Evolutionary conservation across 306 rosid genomes (phyloP).

Genomic region (Luffa aegyptiaca): DNA sequence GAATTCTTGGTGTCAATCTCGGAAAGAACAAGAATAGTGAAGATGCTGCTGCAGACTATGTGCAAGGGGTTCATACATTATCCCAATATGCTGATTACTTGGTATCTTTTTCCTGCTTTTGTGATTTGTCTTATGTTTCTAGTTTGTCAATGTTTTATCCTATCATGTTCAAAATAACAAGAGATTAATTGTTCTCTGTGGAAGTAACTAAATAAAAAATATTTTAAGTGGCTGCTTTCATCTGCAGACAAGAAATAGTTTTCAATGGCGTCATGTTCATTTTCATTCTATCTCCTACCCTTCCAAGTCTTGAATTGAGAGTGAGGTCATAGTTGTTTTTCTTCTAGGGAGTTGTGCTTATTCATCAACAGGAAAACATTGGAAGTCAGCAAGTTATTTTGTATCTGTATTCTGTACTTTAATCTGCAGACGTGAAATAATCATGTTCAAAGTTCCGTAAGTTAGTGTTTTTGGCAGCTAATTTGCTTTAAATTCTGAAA

Average conservation of each 20-base stretch:
- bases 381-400: not conserved
- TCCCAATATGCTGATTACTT: conserved; percentile 96
- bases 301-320: not conserved
- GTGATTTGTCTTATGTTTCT: not conserved
- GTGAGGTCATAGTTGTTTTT: not conserved
- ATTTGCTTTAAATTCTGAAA: not conserved
- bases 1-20: conserved; percentile 94
- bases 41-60: conserved; percentile 93
- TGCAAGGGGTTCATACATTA: conserved; percentile 93
- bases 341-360: not conserved
- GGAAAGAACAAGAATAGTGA: conserved; percentile 96
- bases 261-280: not conserved
- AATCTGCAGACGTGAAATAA: too few species aligned
- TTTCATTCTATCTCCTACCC: not conserved
- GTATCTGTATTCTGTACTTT: not conserved
- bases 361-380: not conserved
- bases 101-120: conserved; percentile 35
- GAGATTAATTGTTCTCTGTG: not conserved
- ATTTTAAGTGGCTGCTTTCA: not conserved
- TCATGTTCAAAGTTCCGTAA: too few species aligned
- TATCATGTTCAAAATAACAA: not conserved
- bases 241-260: not conserved
- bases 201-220: not conserved
- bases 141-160: not conserved
- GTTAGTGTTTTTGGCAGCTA: not conserved